Base-by-base conservation (phyloP, 2,329 filamentous ascomycete species). In the Hortaea sp. region DNA sequence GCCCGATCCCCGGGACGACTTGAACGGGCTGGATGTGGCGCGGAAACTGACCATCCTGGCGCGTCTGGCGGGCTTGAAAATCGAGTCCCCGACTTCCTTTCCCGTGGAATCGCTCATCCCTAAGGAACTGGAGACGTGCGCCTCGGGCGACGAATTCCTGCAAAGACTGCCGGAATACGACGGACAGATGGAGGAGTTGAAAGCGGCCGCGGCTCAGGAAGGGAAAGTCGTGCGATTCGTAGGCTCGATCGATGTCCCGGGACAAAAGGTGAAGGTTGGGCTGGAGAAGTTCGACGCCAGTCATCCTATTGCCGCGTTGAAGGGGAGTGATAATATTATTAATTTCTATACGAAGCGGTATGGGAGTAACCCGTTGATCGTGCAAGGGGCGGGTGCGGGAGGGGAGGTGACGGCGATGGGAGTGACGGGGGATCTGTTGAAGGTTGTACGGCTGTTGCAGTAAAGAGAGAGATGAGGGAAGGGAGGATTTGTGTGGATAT, bases 261-360 rank as follows among this genome's bases (percentile, higher is more conserved):
- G 75, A 51, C 84, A 87, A 64, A 72, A 81, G 57, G 85, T 97
- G 65, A 94, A 89, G 73, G 92, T 98, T 48, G 90, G 92, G 2
- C 70, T 98, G 54, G 84, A 95, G 75, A 86, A 84, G 69, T 74
- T 74, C 57, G 88, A 94, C 55, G 80, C 79, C 57, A 85, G 84
- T 50, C 88, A 94, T 63, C 86, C 92, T 9, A 95, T 98, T 69
- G 92, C 92, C 10, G 84, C 85, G 41, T 75, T 98, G 48, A 94
- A 95, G 77, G 92, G 92, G 32, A 97, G 89, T 66, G 92, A 97
- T 66, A 98, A 98, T 73, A 94, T 98, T 65, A 95, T 98, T 64
- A 94, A 84, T 73, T 95, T 98, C 74, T 94, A 95, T 70, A 98
- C 92, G 5, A 85, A 94, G 75, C 78, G 92, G 59, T 98, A 98